Conservation (phyloP, 306 rosid genomes). For the Abrus pulchellus region DNA sequence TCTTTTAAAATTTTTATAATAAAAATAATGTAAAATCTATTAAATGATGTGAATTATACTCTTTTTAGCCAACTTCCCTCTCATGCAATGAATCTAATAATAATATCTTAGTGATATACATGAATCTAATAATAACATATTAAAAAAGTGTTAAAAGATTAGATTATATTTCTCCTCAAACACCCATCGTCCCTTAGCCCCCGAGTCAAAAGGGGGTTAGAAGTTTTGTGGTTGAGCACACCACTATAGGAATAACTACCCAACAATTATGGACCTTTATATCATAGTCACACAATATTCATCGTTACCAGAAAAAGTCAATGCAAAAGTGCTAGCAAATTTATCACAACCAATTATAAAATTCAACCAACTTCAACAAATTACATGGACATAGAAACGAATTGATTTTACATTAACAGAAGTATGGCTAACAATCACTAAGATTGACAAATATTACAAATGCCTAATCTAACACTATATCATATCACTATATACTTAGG, state of each 20-base stretch:
- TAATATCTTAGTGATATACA: not conserved
- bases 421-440: conserved; percentile 41
- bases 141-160: not conserved
- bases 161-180: not conserved
- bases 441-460: conserved; percentile 38
- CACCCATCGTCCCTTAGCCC: not conserved
- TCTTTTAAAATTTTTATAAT: too few species aligned
- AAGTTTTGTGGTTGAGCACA: conserved; percentile 42
- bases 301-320: conserved; percentile 50
- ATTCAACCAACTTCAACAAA: conserved; percentile 33
- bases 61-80: not conserved
- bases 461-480: conserved; percentile 33
- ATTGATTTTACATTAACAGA: conserved; percentile 47
- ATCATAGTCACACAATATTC: conserved; percentile 42
- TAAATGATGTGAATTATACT: not conserved
- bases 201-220: conserved; percentile 22
- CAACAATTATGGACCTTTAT: conserved; percentile 43
- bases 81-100: not conserved
- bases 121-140: not conserved
- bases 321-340: conserved; percentile 46
- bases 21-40: not conserved
- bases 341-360: conserved; percentile 45
- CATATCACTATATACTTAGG: conserved; percentile 27
- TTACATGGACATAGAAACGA: conserved; percentile 32
- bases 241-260: conserved; percentile 45